Evolutionary conservation across 2,329 filamentous ascomycete species (phyloP), one percentile per base, ranked within the genome.

Genomic region (Colletotrichum caudatum): DNA sequence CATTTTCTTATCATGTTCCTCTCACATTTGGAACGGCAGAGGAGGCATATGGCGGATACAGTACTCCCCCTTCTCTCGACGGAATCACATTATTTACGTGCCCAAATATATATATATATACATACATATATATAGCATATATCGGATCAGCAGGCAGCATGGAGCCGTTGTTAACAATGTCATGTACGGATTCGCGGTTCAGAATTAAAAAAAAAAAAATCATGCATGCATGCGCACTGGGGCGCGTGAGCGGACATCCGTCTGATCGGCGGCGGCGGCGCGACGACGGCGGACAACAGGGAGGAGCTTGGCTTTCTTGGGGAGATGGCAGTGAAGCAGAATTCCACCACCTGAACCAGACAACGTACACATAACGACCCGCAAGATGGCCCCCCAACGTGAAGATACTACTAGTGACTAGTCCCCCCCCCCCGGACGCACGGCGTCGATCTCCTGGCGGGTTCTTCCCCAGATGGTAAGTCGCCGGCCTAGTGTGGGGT

Each of bases 11-110:
- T n/a, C 16, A 23, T 37, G 23, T 33, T 23, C n/a, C 12, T 35
- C 18, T 5, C 11, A 60, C 54, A 59, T 51, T 41, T 44, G 39
- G 33, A 33, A 33, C 20, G 18, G 14, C 37, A 18, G 61, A 66
- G 69, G 59, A 71, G 69, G 69, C 60, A 69, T 18, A 68, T 69
- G 69, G 69, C 65, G 65, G 69, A 71, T 71, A 71, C 69, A 71
- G 69, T 60, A 71, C 69, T 69, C 65, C 69, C 65, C 69, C 69
- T 71, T 66, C 69, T 69, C 65, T 63, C 35, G 14, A 59, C 26
- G 51, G 44, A 62, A 48, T 41, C 39, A 41, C 11, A 14, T 39
- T 14, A 41, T 11, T 14, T 14, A 14, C 4, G 4, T 14, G 1
- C 16, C 12, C 14, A 41, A 16, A 41, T 18, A 12, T 16, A 41